Base-by-base conservation (phyloP, 2,329 filamentous ascomycete species). In the Lachnellula occidentalis region DNA sequence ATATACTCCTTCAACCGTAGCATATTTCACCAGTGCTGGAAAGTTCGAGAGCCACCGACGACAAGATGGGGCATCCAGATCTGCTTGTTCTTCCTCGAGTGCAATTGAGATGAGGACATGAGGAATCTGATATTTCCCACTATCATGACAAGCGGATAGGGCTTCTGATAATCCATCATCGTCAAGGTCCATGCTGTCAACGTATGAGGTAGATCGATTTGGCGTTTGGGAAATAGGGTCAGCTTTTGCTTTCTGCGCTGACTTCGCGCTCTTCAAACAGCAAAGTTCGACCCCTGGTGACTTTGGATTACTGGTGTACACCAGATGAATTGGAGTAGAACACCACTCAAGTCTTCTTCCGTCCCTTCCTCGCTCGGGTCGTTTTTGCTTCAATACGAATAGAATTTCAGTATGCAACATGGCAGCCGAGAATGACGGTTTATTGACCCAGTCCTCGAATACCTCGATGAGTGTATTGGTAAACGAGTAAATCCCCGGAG, bases 361-460 rank as follows among this genome's bases (percentile, higher is more conserved):
- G 58, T 83, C 81, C 60, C 79, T 76, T 54, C 77, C 74, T 59
- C 81, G 45, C 39, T 58, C 77, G 19, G 79, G 80, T 7, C 80
- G 72, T 5, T 80, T 80, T 57, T 83, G 80, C 61, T 83, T 83
- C 1, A 83, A 65, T 2, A 80, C 77, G n/a, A 80, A 80, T 15
- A 83, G 71, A 8, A 83, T 73, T 60, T 83, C 80, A 19, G 80
- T 80, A 60, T 83, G 80, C 5, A 83, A 71, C 80, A 83, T 83
- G 24, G 79, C 80, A 15, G 79, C 80, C 6, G 80, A 83, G 60
- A 79, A 83, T 0, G 74, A 75, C 52, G 76, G 74, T 27, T 55
- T 57, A 9, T 74, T 61, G 22, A 76, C 74, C 80, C 80, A 83
- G 60, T 82, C 78, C 53, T 78, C 74, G 14, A 83, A 70, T 1